These are phyloP conservation scores for Penicillium coffeae DNA, from an alignment of 495 filamentous ascomycete genomes.

Conservation along the genomic window DNA sequence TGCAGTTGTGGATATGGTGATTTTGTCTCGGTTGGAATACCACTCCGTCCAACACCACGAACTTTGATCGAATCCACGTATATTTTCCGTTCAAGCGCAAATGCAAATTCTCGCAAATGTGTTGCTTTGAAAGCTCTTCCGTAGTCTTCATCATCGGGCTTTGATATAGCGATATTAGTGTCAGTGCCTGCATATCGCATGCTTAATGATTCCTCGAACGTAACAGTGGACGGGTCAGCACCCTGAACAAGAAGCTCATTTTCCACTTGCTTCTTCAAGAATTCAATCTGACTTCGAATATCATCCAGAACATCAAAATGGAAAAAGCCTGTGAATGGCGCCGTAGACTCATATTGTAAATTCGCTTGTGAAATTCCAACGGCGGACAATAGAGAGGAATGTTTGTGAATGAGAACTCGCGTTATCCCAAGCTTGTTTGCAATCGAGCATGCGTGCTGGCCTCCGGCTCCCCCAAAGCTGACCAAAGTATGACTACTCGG, in stretches of 20 bases:
- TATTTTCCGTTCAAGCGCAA: not conserved
- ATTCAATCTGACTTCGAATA: not conserved
- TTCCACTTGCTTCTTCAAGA: not conserved
- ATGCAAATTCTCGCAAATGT: constrained; percentile 3
- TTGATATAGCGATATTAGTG: constrained; percentile 42
- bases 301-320: not conserved
- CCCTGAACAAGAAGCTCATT: not conserved
- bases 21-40: not conserved
- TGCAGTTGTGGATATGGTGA: not conserved
- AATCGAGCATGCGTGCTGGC: constrained; percentile 90
- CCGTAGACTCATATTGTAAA: constrained; percentile 60
- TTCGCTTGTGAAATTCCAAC: constrained; percentile 94
- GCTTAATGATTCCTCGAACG: constrained; percentile 31
- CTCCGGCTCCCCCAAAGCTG: constrained; percentile 84
- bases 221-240: not conserved
- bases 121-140: not conserved
- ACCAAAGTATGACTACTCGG: constrained; percentile 52
- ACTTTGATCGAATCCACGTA: not conserved
- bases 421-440: constrained; percentile 78
- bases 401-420: constrained; percentile 81
- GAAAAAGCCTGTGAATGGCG: not conserved
- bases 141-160: constrained; percentile 61
- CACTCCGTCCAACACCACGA: not conserved
- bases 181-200: constrained; percentile 47
- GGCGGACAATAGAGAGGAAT: constrained; percentile 88